Evolutionary conservation across 495 filamentous ascomycete species (phyloP), one percentile per base, ranked within the genome.

Genomic region (Trichocladium antarcticum): DNA sequence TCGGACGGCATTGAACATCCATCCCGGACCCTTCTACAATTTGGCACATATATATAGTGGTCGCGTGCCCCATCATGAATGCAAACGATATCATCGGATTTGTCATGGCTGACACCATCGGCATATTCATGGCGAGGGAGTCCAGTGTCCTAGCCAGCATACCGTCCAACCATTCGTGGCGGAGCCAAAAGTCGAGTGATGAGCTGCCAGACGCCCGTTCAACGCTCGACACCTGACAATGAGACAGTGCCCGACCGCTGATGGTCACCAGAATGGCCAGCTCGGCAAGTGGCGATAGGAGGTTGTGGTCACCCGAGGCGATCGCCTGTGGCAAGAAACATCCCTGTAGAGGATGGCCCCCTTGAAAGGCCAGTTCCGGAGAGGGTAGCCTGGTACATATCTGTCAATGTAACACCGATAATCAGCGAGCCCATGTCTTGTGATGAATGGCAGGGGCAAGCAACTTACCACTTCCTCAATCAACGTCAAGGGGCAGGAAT

Each of bases 361-460:
- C 66, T 54, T 78, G 72, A 37, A 78, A 78, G n/a, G 73, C 66
- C 6, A 59, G 49, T 31, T 78, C 75, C 0, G 68, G 69, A 1
- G 67, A 66, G 9, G 74, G 73, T 6, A 77, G 69, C 5, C 72
- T 68, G 4, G 68, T 68, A 47, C 57, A 64, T 37, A 70, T 58
- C 67, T 70, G 46, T 34, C 28, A 44, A 29, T n/a, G 57, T 59
- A 57, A 56, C 19, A 19, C 9, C 16, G 17, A 16, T 24, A 29
- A 39, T 31, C n/a, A 36, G 50, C 34, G 9, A 22, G 11, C 7
- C n/a, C 6, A 11, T 22, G 21, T 15, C 19, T 11, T 12, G 5
- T 36, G 43, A 17, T 22, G 24, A 38, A 10, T 45, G 6, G 9
- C n/a, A 35, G 22, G 39, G 31, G 10, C 31, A 32, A 32, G 2